Base-by-base conservation (phyloP, 345 rosid species). In the Microcos paniculata region DNA sequence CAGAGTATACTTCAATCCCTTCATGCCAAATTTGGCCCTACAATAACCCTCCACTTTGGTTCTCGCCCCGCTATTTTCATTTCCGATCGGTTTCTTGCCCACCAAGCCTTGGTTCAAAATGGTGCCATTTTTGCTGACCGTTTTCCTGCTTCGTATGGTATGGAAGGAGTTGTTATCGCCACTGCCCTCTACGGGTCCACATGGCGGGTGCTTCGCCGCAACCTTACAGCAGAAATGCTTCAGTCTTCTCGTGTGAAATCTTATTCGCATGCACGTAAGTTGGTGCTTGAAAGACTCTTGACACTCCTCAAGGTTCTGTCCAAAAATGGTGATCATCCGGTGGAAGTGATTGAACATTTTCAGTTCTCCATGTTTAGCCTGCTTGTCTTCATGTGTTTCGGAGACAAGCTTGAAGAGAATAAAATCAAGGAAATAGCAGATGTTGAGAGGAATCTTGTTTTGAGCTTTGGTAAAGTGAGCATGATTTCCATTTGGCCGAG, bases 151-250 rank as follows among this genome's bases (percentile, higher is more conserved):
- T 48, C 81, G 24, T 58, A 61, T 26, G 61, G 72, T 0, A n/a
- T 74, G 55, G 48, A 82, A 52, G 82, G 82, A 63, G 82, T 76
- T 8, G 80, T 78, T 61, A 85, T 88, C 33, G 81, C 76, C 81
- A 80, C 85, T 49, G 78, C 91, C 40, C 56, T 62, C 24, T 80
- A 84, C 61, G 86, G 86, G 13, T 75, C 87, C 62, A 84, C 79
- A 40, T 88, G 91, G 89, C 73, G 87, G 31, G 70, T 73, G 8
- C 80, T 85, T 2, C 85, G 89, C 14, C 85, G 91, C 4, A 88
- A 88, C 51, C 84, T 85, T 59, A 84, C 86, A 0, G 57, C 89
- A 0, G 86, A 82, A 64, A 79, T 85, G 59, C 88, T 88, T 57
- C 89, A 85, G 1, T 81, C 86, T 28, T 58, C 57, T 26, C 56